Base-by-base conservation (phyloP, 441 rosid genomes). In the Gossypium schwendimanii region DNA sequence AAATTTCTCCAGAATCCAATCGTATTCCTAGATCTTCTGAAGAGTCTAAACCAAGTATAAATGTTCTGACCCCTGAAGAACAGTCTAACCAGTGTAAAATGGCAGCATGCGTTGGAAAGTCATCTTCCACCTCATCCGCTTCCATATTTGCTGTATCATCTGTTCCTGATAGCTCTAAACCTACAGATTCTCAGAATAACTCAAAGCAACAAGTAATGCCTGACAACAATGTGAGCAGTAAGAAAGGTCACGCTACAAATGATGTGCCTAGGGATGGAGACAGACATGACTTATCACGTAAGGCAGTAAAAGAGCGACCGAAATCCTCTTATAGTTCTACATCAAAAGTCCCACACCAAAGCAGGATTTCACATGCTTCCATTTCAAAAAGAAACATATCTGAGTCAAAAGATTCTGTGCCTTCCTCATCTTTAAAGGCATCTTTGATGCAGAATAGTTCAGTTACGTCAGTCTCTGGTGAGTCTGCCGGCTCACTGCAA, bases 331-430 rank as follows among this genome's bases (percentile, higher is more conserved):
- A 75, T 50, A 72, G 70, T 70, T 79, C 82, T 78, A 47, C 80
- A 54, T 75, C 81, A 6, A 88, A 83, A 80, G 64, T 52, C 2
- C 63, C 79, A 31, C 85, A 81, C 65, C 79, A 84, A 2, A 84
- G 79, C 84, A 87, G 91, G 80, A 69, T 68, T 70, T 81, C 83
- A 45, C 86, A 84, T 79, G 12, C 87, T 63, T 83, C 86, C 63
- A 74, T 67, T 80, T 78, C 81, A 70, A 87, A 82, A 80, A 81
- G 82, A 75, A 71, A 73, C 8, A 57, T 55, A 47, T 50, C 81
- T 4, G 87, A 88, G 71, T 73, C 86, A 62, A 88, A 84, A 80
- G 94, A 84, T 76, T 81, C 81, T 67, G 62, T 36, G 18, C 70
- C 69, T 75, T 57, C 79, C 70, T 76, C 80, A 52, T 84, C 89